phyloP scores from a whole-genome alignment of 306 rosid species.

The Gleditsia sinensis region DNA sequence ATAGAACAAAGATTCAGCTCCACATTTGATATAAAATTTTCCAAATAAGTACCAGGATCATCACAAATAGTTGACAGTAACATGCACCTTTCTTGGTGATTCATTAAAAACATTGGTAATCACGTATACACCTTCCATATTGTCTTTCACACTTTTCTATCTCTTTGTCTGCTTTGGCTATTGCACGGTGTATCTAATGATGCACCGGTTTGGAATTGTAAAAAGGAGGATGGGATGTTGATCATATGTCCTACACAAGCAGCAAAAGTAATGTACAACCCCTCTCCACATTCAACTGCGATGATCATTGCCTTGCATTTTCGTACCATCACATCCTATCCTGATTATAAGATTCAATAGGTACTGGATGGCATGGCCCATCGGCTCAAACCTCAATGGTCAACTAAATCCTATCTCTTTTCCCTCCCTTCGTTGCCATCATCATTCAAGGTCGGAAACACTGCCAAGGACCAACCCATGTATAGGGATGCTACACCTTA shows the following conservation, averaged over 20 bases:
- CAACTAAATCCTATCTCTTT: neutral
- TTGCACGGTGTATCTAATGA: slow-evolving; percentile 35
- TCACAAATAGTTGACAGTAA: slow-evolving; percentile 27
- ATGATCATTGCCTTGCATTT: slow-evolving; percentile 30
- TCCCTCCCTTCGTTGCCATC: slow-evolving; percentile 26
- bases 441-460: neutral
- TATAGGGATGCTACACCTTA: no score
- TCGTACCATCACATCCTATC: slow-evolving; percentile 30
- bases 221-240: slow-evolving; percentile 33
- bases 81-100: slow-evolving; percentile 19
- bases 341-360: slow-evolving; percentile 12
- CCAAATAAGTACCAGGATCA: neutral
- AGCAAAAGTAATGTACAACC: slow-evolving; percentile 27
- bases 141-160: slow-evolving; percentile 26
- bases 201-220: slow-evolving; percentile 30
- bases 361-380: neutral
- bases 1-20: neutral
- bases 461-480: no score
- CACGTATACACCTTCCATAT: neutral
- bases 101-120: neutral
- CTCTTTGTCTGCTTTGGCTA: slow-evolving; percentile 32
- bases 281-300: slow-evolving; percentile 32
- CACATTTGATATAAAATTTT: neutral
- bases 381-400: neutral
- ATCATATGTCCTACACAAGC: slow-evolving; percentile 32